These are phyloP conservation scores for Mariannaea sp. DNA, from an alignment of 2,329 filamentous ascomycete species.

Conservation along the genomic window DNA sequence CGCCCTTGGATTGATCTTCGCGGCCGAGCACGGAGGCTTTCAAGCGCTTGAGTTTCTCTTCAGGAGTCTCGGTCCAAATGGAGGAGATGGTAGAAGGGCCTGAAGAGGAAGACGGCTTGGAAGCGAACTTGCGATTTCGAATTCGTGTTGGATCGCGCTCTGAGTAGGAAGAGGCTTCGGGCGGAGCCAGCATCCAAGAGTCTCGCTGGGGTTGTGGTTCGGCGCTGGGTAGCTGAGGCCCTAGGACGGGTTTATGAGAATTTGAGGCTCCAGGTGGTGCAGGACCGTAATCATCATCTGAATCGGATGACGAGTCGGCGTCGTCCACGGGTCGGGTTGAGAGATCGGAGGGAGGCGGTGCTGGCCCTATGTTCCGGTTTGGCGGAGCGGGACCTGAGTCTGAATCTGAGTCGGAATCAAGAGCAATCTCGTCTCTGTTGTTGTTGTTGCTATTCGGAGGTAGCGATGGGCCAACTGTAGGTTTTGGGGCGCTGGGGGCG, in stretches of 20 bases:
- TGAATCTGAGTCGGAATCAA: conserved; percentile 46
- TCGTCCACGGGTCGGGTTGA: conserved; percentile 30
- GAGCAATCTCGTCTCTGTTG: conserved; percentile 50
- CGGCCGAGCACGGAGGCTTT: conserved; percentile 84
- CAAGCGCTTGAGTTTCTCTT: conserved; percentile 80
- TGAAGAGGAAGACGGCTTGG: conserved; percentile 51
- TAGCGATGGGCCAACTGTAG: conserved; percentile 32
- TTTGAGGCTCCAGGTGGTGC: conserved; percentile 56
- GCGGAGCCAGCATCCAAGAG: conserved; percentile 82
- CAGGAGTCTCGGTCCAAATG: conserved; percentile 91
- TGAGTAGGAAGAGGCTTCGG: conserved; percentile 58
- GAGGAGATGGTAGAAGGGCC: conserved; percentile 56
- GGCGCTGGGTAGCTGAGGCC: conserved; percentile 42
- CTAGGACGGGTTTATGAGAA: conserved; percentile 53
- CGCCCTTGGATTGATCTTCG: conserved; percentile 46
- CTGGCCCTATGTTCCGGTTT: conserved; percentile 38
- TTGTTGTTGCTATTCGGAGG: conserved; percentile 43
- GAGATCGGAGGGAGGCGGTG: conserved; percentile 42
- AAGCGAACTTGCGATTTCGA: conserved; percentile 81
- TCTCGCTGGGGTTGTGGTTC: conserved; percentile 68
- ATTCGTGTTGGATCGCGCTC: conserved; percentile 83
- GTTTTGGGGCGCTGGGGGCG: conserved; percentile 29
- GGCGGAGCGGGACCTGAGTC: conserved; percentile 46
- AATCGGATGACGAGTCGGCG: conserved; percentile 49
- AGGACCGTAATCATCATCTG: conserved; percentile 63